Evolutionary conservation across 768 basidiomycete genomes (phyloP).

Genomic region (Pisolithus tinctorius): DNA sequence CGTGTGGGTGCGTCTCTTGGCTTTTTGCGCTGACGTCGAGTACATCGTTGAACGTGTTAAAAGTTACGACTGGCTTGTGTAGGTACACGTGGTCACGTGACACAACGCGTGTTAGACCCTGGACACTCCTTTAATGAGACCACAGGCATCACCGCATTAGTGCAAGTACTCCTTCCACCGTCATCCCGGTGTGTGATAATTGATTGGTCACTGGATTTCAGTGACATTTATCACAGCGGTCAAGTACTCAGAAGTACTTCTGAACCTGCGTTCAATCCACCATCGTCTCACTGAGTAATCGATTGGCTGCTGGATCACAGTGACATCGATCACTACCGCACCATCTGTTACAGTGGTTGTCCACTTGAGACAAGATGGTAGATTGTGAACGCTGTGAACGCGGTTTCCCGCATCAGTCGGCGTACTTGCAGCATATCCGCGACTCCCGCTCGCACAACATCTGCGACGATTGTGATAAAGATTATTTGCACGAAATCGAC

Average conservation of each 20-base stretch:
- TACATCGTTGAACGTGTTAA: constrained; percentile 33
- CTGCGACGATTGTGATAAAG: constrained; percentile 36
- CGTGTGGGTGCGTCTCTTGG: constrained; percentile 64
- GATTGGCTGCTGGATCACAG: too few species aligned
- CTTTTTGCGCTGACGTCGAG: constrained; percentile 60
- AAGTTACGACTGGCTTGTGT: background rate
- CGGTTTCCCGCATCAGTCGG: constrained; percentile 21
- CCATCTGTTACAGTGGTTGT: too few species aligned
- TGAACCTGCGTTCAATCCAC: background rate
- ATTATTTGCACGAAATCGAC: constrained; percentile 31
- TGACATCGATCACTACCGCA: too few species aligned
- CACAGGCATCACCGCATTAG: background rate
- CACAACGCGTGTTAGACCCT: constrained; percentile 27
- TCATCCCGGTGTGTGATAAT: too few species aligned
- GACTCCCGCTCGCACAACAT: constrained; percentile 31
- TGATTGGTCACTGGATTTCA: too few species aligned
- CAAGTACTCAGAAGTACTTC: too few species aligned
- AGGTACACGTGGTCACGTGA: constrained; percentile 18
- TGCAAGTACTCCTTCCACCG: too few species aligned
- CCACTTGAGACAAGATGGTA: constrained; percentile 6
- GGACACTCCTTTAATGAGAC: background rate
- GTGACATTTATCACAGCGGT: too few species aligned
- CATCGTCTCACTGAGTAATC: background rate
- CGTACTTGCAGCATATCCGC: constrained; percentile 24
- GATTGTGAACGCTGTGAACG: constrained; percentile 32